Base-by-base conservation (phyloP, 495 filamentous ascomycete genomes). In the Hypoxylon fragiforme region DNA sequence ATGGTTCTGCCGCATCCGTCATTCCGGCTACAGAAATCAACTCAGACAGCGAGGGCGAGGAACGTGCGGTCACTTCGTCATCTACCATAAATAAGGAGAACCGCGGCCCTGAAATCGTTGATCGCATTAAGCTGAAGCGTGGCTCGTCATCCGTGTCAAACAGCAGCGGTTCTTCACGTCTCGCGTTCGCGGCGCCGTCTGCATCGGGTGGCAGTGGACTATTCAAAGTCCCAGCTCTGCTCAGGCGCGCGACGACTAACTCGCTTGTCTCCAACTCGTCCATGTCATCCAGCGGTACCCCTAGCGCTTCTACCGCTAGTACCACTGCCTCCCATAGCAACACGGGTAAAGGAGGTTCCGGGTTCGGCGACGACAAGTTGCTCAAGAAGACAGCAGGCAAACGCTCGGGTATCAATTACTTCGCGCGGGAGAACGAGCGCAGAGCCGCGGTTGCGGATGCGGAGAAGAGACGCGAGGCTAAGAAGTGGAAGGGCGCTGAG, bases 81-180 rank as follows among this genome's bases (percentile, higher is more conserved):
- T 53, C 48, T 21, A 46, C 46, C 53, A 71, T 59, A n/a, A 63
- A 72, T 55, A 76, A 76, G 54, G 74, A 75, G 48, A 73, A 74
- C 56, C 65, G 60, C 62, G 73, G 71, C 3, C 66, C 63, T 14
- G 73, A 76, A 44, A 68, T 92, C 48, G 82, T 97, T 44, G 90
- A 97, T 71, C 90, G 92, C 50, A 84, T 95, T 39, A 81, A 83
- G 38, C 78, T 95, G 28, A 87, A 90, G 59, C 87, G 89, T 41
- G 77, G 78, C 59, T 68, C 70, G 3, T 78, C 78, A 66, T 50
- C 63, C 66, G 18, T 54, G 30, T 70, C 70, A 19, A 63, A 50
- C 19, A 51, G 28, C 22, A 39, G 56, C 13, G 18, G 28, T 3
- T 47, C 44, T 6, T 64, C 74, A 26, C 77, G 81, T 21, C 68